These are phyloP conservation scores for Solanum pennellii DNA, from an alignment of 257 asterid species.

Conservation along the genomic window DNA sequence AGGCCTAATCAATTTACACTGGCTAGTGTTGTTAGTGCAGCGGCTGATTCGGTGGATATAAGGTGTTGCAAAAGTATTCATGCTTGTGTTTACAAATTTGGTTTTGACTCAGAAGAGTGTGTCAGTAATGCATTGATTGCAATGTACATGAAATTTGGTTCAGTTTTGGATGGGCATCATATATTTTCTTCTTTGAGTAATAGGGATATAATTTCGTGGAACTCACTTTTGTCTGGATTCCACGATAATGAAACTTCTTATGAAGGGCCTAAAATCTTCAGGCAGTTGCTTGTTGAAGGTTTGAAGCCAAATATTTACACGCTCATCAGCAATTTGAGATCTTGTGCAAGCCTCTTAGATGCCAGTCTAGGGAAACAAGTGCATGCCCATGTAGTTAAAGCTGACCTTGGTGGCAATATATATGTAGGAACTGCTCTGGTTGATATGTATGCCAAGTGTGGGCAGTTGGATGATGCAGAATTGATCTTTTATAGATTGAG, in stretches of 20 bases:
- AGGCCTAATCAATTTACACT: conserved; percentile 72
- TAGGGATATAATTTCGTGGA: conserved; percentile 66
- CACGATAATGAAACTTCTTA: conserved; percentile 39
- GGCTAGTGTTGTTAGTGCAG: conserved; percentile 52
- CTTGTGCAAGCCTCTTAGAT: conserved; percentile 46
- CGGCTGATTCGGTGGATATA: conserved; percentile 45
- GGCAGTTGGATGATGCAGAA: conserved; percentile 45
- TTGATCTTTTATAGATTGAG: conserved; percentile 37
- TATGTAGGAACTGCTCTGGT: conserved; percentile 57
- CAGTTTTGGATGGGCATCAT: conserved; percentile 33
- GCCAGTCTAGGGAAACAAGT: conserved; percentile 59
- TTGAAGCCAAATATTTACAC: conserved; percentile 61
- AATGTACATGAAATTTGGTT: conserved; percentile 70
- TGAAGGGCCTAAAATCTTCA: conserved; percentile 42
- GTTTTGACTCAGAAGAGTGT: conserved; percentile 39
- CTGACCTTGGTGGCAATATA: conserved; percentile 16
- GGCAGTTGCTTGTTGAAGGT: conserved; percentile 51
- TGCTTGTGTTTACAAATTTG: conserved; percentile 55
- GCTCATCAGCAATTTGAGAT: conserved; percentile 52
- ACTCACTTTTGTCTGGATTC: conserved; percentile 63
- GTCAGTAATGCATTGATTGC: conserved; percentile 66
- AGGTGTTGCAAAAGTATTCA: conserved; percentile 59
- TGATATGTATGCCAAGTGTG: conserved; percentile 69
- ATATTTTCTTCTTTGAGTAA: conserved; percentile 40
- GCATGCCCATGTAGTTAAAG: conserved; percentile 49